These are phyloP conservation scores for Reutealis trisperma DNA, from an alignment of 345 rosid genomes.

Conservation along the genomic window DNA sequence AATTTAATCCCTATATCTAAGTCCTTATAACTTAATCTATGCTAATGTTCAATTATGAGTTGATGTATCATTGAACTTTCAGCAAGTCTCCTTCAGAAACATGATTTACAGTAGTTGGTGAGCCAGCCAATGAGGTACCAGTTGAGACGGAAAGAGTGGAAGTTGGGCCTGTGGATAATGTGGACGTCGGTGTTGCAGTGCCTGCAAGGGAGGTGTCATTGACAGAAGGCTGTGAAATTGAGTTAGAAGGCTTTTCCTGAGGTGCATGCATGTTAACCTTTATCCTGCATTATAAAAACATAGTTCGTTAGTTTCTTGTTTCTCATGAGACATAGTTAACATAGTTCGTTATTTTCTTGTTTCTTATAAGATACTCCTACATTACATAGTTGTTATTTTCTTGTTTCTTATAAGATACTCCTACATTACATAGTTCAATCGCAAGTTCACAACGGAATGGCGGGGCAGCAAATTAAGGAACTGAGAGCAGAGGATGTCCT, in stretches of 20 bases:
- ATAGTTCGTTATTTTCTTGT: conserved; percentile 3
- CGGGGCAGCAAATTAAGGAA: conserved; percentile 1
- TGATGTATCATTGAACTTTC: conserved; percentile 24
- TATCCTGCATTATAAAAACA: conserved; percentile 55
- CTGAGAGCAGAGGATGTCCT: not conserved
- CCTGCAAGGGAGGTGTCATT: conserved; percentile 24
- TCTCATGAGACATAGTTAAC: conserved; percentile 4
- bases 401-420: not conserved
- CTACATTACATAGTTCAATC: not conserved
- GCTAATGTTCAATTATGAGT: conserved; percentile 1
- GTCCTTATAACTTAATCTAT: conserved; percentile 4
- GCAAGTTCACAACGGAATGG: not conserved
- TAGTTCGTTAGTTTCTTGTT: conserved; percentile 3
- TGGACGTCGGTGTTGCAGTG: conserved; percentile 33
- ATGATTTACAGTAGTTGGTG: conserved; percentile 18
- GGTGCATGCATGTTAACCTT: conserved; percentile 78
- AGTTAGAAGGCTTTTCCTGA: conserved; percentile 45
- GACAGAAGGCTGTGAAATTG: conserved; percentile 40
- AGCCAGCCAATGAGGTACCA: conserved; percentile 20
- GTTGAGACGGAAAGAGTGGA: conserved; percentile 24
- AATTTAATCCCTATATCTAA: conserved; percentile 3
- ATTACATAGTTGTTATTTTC: conserved; percentile 17
- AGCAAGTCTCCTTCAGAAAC: conserved; percentile 13
- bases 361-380: conserved; percentile 48
- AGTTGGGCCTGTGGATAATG: conserved; percentile 13